Base-by-base conservation (phyloP, 805 yeast species). In the Candida khao-thaluensis region DNA sequence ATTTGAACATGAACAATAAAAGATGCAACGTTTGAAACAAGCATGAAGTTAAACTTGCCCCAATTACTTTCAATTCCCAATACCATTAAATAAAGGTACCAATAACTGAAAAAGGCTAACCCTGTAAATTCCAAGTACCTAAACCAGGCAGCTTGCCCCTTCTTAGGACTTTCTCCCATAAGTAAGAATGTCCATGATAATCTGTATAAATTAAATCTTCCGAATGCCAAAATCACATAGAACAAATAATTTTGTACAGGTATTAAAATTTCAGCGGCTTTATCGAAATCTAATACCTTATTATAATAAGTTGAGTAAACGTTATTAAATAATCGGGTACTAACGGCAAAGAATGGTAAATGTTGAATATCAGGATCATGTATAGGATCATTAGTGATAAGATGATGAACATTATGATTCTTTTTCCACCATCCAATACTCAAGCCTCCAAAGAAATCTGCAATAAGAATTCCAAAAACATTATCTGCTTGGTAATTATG, bases 361-460 rank as follows among this genome's bases (percentile, higher is more conserved):
- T 88, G 96, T 61, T 88, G 96, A 56, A 88, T 89, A 62, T 88
- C 96, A 0, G 96, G 96, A 53, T 88, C 96, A 56, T 89, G 95
- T 2, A 84, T 83, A 0, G 96, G 96, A 55, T 88, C 95, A 59
- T 88, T 88, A n/a, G 96, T 85, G 39, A 88, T 74, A 37, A 88
- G 64, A 57, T 88, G 96, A 60, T 88, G 96, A n/a, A 88, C 95
- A 57, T 88, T 88, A 62, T 88, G 96, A 60, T 85, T 88, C 37
- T 90, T 71, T 52, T 88, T 89, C 96, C 96, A 88, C 96, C 96
- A 88, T 2, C 95, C 95, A 15, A 87, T 56, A 32, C 95, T 85
- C 29, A 88, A 69, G 0, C 96, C 96, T n/a, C 96, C 96, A 37
- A 80, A 61, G 68, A 73, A 88, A 45, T 85, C 79, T 1, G 95